Percentiles rank a stretch among this genome's conserved stretches.
phyloP scores from a whole-genome alignment of 2,329 filamentous ascomycete species.

The Microsporum canis region DNA sequence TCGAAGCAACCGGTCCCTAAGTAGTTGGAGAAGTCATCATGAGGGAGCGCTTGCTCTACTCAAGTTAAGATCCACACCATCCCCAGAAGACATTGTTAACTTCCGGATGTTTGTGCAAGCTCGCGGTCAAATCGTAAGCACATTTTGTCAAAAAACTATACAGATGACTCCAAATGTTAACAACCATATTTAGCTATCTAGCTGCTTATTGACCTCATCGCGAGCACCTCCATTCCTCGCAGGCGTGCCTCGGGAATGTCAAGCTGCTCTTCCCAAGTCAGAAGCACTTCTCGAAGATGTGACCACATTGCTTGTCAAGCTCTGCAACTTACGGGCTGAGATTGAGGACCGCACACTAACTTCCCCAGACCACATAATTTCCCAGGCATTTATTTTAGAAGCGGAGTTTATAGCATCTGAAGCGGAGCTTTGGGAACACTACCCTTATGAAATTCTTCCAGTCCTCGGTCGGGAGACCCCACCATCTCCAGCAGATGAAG shows the following conservation, averaged over 20 bases:
- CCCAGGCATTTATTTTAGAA: slow-evolving; percentile 24
- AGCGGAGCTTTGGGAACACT: slow-evolving; percentile 20
- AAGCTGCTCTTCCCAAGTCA: not conserved
- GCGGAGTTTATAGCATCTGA: slow-evolving; percentile 26
- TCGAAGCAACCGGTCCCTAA: slow-evolving; percentile 37
- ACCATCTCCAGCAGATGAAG: slow-evolving; percentile 4
- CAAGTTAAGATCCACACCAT: slow-evolving; percentile 28
- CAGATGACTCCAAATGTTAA: not conserved
- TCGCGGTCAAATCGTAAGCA: slow-evolving; percentile 10
- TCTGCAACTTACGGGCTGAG: slow-evolving; percentile 27
- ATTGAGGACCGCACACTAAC: slow-evolving; percentile 20
- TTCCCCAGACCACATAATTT: slow-evolving; percentile 22
- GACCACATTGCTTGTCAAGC: slow-evolving; percentile 21
- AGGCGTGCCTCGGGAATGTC: not conserved
- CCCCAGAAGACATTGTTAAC: not conserved
- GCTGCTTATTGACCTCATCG: slow-evolving; percentile 7
- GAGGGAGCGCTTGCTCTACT: slow-evolving; percentile 50
- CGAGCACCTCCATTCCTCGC: not conserved
- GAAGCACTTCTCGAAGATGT: slow-evolving; percentile 23
- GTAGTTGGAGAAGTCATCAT: slow-evolving; percentile 47
- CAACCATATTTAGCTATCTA: slow-evolving; percentile 3
- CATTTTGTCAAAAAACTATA: not conserved
- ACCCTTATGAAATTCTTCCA: slow-evolving; percentile 16
- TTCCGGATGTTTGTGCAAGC: slow-evolving; percentile 8
- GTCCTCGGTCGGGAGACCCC: not conserved